Conservation (phyloP, 1,284 basidiomycete genomes). For the Naganishia sp. region DNA sequence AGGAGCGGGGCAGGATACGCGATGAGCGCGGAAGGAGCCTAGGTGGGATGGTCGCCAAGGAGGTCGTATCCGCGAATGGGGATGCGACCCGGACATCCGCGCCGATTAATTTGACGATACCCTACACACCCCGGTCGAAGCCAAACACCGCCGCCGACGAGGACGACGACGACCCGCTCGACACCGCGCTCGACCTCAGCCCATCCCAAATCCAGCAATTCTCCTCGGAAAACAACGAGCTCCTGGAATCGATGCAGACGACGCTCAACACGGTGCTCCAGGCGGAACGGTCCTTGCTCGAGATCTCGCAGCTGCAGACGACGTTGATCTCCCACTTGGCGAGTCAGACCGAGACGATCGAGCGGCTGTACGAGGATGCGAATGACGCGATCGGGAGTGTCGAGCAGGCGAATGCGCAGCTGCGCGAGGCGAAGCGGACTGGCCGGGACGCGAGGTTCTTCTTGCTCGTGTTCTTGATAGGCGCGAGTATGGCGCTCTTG, state of each 20-base stretch:
- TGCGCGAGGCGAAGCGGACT: constrained; percentile 58
- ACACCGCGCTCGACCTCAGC: constrained; percentile 38
- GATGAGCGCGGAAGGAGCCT: constrained; percentile 47
- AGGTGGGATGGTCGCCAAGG: constrained; percentile 38
- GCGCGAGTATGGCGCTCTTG: constrained; percentile 57
- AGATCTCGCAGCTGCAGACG: constrained; percentile 61
- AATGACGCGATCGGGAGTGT: constrained; percentile 58
- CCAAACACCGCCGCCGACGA: not conserved
- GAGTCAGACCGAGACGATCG: constrained; percentile 59
- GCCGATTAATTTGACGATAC: constrained; percentile 29
- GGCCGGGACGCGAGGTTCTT: constrained; percentile 58
- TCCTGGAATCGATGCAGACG: constrained; percentile 57
- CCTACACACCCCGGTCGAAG: constrained; percentile 9
- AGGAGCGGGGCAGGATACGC: constrained; percentile 54
- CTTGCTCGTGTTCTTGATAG: constrained; percentile 58
- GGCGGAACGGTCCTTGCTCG: constrained; percentile 59
- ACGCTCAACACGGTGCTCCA: constrained; percentile 57
- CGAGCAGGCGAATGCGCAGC: constrained; percentile 58
- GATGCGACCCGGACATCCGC: not conserved
- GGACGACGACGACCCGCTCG: not conserved
- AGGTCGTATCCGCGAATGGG: constrained; percentile 12
- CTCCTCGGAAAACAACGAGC: constrained; percentile 58
- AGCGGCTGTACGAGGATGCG: constrained; percentile 59
- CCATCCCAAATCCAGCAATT: constrained; percentile 59
- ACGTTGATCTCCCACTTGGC: constrained; percentile 59